phyloP scores from a whole-genome alignment of 345 rosid species.

The Lepidium aucheri region DNA sequence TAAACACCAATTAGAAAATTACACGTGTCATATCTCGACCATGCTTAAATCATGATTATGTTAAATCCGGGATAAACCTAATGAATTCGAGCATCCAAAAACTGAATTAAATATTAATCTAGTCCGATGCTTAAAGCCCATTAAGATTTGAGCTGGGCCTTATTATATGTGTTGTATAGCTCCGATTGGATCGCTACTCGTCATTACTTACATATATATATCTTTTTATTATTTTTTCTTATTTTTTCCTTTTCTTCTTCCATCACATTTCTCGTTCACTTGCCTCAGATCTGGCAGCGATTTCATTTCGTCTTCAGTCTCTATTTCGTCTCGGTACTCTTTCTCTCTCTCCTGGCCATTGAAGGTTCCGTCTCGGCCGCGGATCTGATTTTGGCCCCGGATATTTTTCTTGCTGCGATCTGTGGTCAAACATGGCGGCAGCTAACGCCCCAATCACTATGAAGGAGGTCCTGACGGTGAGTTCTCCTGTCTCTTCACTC shows the following conservation, averaged over 20 bases:
- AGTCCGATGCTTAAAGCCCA: not conserved
- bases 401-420: slow-evolving; percentile 28
- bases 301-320: slow-evolving; percentile 4
- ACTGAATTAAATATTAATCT: not conserved
- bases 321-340: not conserved
- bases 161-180: not conserved
- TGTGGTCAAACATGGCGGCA: slow-evolving; percentile 67
- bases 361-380: not conserved
- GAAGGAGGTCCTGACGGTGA: slow-evolving; percentile 85
- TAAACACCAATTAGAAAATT: slow-evolving; percentile 10
- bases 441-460: slow-evolving; percentile 88
- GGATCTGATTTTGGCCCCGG: slow-evolving; percentile 32
- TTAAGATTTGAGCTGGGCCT: not conserved
- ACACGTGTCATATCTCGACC: not conserved
- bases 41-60: not conserved
- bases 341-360: slow-evolving; percentile 15
- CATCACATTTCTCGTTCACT: slow-evolving; percentile 1
- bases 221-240: not conserved
- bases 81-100: not conserved
- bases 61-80: not conserved
- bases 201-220: not conserved
- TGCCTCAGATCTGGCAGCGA: slow-evolving; percentile 40
- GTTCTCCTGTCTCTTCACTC: slow-evolving; percentile 15
- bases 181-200: not conserved
- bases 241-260: not conserved